Base-by-base conservation (phyloP, 202 grass and related monocot species). In the Brachypodium distachyon region DNA sequence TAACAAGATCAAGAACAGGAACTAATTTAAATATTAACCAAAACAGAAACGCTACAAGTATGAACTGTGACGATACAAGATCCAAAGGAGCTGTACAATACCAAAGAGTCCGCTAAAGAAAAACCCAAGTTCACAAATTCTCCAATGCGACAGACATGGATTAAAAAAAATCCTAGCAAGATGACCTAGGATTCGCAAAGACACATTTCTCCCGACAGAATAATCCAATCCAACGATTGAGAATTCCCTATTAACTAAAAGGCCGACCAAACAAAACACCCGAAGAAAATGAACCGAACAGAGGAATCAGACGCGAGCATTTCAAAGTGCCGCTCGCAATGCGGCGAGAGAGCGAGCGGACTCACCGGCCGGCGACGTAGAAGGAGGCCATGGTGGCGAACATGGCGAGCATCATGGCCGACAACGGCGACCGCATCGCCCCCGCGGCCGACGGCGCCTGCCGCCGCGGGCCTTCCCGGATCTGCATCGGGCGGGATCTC, bases 301-400 rank as follows among this genome's bases (percentile, higher is more conserved):
- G 67, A 48, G 6, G 8, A 5, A 64, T 32, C 56, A 28, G 44
- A 1, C 26, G 26, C 34, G 27, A 79, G 29, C 81, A 84, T 84
- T 76, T 47, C 41, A 25, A 28, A 23, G 56, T 59, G 37, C 68
- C 49, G 53, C 52, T 11, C 18, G n/a, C n/a, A 83, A 39, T 74
- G 61, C 27, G 44, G 27, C n/a, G 18, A 43, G 25, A 11, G 59
- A 54, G 49, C 12, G 44, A 46, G 78, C 18, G 52, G 3, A 50
- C 76, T 88, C 80, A 98, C 96, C 89, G 96, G 83, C 83, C 96
- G 74, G 96, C 96, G 36, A 99, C 81, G 73, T 99, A 99, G 87
- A 99, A 88, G 61, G 96, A 93, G 43, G 96, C 87, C 92, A 95
- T 93, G 77, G 85, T 89, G 77, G 96, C 92, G 78, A 99, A 90